Conservation (phyloP, 108 stramenopile species). For the Skeletonema potamos region DNA sequence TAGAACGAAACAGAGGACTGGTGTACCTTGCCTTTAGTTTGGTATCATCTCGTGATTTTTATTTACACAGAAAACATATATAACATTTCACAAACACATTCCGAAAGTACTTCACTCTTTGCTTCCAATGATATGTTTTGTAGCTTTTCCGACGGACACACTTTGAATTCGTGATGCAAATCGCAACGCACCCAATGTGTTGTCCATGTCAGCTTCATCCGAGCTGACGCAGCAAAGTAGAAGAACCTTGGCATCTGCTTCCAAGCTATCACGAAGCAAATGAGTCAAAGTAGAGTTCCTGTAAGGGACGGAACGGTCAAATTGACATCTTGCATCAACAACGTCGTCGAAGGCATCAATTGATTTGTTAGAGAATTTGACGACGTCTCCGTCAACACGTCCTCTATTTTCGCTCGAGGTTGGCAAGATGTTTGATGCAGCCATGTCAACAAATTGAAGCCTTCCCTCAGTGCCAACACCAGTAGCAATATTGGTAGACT, state of each 20-base stretch:
- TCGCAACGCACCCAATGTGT: constrained; percentile 65
- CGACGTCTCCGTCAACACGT: constrained; percentile 27
- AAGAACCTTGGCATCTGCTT: constrained; percentile 81
- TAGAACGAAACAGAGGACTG: too few species aligned
- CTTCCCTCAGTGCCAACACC: constrained; percentile 66
- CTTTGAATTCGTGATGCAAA: constrained; percentile 62
- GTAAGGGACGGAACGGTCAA: constrained; percentile 75
- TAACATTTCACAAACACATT: not conserved
- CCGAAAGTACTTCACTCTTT: constrained; percentile 14
- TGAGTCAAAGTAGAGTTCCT: constrained; percentile 86
- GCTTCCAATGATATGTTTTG: constrained; percentile 59
- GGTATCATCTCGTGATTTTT: not conserved
- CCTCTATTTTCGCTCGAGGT: constrained; percentile 16
- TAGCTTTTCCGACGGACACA: constrained; percentile 80
- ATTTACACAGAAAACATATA: not conserved
- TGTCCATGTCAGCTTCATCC: constrained; percentile 56
- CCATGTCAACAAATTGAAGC: constrained; percentile 85
- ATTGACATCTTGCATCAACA: constrained; percentile 68
- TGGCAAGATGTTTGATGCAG: constrained; percentile 57
- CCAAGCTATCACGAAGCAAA: constrained; percentile 76
- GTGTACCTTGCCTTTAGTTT: too few species aligned
- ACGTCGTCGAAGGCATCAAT: constrained; percentile 71
- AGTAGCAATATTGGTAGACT: constrained; percentile 75
- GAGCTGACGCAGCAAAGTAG: constrained; percentile 75
- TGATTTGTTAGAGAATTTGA: constrained; percentile 73